Conservation (phyloP, 2,329 filamentous ascomycete species). For the Fusarium sp. region DNA sequence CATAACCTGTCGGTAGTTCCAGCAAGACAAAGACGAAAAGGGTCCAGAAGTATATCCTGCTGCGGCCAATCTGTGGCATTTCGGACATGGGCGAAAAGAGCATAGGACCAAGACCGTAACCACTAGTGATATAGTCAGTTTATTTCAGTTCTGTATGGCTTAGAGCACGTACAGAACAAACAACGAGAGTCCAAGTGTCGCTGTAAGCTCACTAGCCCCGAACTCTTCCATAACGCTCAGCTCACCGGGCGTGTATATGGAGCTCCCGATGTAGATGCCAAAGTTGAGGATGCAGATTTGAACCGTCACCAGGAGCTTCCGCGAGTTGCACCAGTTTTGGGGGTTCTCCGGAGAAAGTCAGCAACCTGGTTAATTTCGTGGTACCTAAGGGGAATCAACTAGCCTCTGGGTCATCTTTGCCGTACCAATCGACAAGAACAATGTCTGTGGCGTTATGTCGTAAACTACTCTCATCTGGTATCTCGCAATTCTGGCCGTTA, state of each 20-base stretch:
- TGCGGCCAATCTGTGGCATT: constrained; percentile 32
- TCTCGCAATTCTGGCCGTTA: background rate
- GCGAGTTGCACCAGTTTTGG: background rate
- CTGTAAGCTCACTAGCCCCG: constrained; percentile 3
- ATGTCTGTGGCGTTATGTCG: background rate
- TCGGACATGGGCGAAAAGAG: constrained; percentile 34
- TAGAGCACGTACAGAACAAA: background rate
- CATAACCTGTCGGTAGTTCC: constrained; percentile 22
- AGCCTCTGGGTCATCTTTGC: background rate
- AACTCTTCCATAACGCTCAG: constrained; percentile 4
- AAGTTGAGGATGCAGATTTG: constrained; percentile 18
- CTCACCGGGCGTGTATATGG: constrained; percentile 17
- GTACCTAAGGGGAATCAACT: background rate
- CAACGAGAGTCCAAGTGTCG: background rate
- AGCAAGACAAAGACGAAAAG: constrained; percentile 27
- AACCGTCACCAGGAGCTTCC: constrained; percentile 4
- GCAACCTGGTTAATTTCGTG: background rate
- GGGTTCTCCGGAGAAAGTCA: background rate
- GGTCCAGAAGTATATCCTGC: constrained; percentile 25
- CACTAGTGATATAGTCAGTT: background rate
- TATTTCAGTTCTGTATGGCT: background rate
- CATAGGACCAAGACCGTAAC: constrained; percentile 26
- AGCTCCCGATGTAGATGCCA: constrained; percentile 17
- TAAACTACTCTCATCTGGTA: background rate
- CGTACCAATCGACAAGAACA: background rate